Percentiles rank a stretch among this genome's conserved stretches.
Conservation (phyloP, 23 red algal species). For the Gracilaria vermiculophylla region DNA sequence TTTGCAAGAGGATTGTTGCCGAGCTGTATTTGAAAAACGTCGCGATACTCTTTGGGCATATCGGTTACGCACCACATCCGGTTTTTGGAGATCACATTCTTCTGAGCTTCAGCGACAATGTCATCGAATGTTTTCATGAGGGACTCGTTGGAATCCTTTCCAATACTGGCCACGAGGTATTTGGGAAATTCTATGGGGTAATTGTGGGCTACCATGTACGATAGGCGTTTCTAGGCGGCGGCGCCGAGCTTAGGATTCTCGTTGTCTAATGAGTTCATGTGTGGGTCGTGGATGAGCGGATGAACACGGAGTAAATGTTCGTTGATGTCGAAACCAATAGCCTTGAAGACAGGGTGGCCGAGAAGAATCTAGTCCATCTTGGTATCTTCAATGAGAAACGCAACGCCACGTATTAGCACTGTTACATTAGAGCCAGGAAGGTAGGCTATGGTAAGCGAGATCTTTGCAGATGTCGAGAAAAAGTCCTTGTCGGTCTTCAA, state of each 20-base stretch:
- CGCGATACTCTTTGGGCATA: not conserved
- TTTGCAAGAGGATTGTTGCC: conserved; percentile 1
- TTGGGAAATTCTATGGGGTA: conserved; percentile 19
- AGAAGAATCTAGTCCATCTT: conserved; percentile 36
- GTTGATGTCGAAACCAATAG: conserved; percentile 20
- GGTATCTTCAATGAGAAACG: not conserved
- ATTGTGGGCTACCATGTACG: not conserved
- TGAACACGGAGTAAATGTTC: not conserved
- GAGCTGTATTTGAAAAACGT: conserved; percentile 10
- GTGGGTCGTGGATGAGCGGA: not conserved
- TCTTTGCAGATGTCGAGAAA: not conserved
- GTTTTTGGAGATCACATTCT: not conserved
- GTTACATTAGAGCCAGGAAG: conserved; percentile 30
- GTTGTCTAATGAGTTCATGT: not conserved
- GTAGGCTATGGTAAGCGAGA: not conserved
- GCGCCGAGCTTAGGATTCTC: not conserved
- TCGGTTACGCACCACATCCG: not conserved
- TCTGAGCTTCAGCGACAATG: not conserved
- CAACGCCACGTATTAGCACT: not conserved
- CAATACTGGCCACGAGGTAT: not conserved
- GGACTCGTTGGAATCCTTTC: not conserved
- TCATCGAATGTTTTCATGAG: not conserved
- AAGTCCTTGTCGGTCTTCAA: conserved; percentile 7
- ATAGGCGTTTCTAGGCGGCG: not conserved
- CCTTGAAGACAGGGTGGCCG: conserved; percentile 16